These are phyloP conservation scores for Syncephalastrum racemosum DNA, from an alignment of 371 early-diverging fungal species.

Conservation along the genomic window DNA sequence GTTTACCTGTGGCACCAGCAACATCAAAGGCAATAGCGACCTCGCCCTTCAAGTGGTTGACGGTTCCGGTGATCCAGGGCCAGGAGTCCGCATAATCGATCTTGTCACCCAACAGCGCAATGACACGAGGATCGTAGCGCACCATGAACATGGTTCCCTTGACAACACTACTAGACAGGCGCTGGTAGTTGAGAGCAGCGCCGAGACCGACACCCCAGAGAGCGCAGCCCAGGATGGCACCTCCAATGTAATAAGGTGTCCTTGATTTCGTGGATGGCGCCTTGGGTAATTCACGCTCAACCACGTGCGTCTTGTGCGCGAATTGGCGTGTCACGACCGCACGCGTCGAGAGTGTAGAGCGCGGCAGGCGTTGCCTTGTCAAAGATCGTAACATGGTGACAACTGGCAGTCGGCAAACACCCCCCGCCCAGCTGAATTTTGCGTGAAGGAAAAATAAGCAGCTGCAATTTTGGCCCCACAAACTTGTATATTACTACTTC, in stretches of 20 bases:
- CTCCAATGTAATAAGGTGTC: conserved; percentile 43
- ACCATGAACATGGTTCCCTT: conserved; percentile 65
- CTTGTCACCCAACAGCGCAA: conserved; percentile 55
- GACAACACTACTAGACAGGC: conserved; percentile 62
- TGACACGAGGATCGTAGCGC: conserved; percentile 57
- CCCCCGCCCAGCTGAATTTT: too few species aligned
- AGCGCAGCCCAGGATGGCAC: conserved; percentile 52
- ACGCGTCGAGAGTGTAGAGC: too few species aligned
- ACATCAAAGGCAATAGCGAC: conserved; percentile 62
- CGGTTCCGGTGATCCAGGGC: conserved; percentile 71
- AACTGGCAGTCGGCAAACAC: too few species aligned
- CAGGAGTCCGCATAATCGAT: conserved; percentile 61
- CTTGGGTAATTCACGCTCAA: conserved; percentile 40
- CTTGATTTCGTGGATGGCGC: conserved; percentile 31
- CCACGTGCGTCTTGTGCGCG: conserved; percentile 31
- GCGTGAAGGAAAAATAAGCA: too few species aligned
- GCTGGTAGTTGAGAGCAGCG: conserved; percentile 64
- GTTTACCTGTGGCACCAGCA: conserved; percentile 52
- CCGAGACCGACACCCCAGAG: conserved; percentile 63
- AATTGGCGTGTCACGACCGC: background rate
- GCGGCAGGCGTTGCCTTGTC: too few species aligned
- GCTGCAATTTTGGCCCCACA: too few species aligned
- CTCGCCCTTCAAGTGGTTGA: conserved; percentile 69
- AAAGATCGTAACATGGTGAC: too few species aligned
- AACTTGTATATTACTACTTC: too few species aligned